These are phyloP conservation scores for Aspergillus uvarum DNA, from an alignment of 2,329 filamentous ascomycete genomes.

Conservation along the genomic window DNA sequence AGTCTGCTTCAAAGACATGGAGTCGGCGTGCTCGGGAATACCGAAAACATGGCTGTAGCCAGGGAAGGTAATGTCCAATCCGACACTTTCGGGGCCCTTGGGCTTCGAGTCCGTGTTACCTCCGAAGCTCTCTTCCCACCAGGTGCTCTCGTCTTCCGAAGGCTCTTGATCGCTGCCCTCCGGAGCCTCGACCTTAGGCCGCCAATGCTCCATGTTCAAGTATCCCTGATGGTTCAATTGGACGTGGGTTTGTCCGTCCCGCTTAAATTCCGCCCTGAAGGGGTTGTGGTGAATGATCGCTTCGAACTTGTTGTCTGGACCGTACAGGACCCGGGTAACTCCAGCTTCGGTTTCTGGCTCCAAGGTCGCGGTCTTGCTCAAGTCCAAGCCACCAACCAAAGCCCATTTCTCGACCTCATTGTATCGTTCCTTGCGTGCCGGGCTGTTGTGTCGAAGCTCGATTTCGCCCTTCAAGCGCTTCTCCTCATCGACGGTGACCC, in stretches of 20 bases:
- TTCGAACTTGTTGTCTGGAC: slow-evolving; percentile 72
- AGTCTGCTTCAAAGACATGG: slow-evolving; percentile 85
- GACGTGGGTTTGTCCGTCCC: slow-evolving; percentile 77
- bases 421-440: slow-evolving; percentile 85
- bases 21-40: slow-evolving; percentile 88
- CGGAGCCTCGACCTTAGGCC: slow-evolving; percentile 72
- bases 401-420: slow-evolving; percentile 87
- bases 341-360: slow-evolving; percentile 64
- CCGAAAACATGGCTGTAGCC: slow-evolving; percentile 92
- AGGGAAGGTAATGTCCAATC: slow-evolving; percentile 85
- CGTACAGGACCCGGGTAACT: slow-evolving; percentile 74
- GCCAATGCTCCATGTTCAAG: slow-evolving; percentile 94
- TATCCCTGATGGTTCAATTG: slow-evolving; percentile 87
- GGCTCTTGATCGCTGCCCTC: slow-evolving; percentile 52
- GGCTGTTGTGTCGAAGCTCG: slow-evolving; percentile 79
- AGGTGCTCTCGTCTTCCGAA: slow-evolving; percentile 69
- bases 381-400: slow-evolving; percentile 74
- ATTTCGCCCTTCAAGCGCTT: slow-evolving; percentile 86
- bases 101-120: slow-evolving; percentile 95
- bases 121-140: slow-evolving; percentile 97
- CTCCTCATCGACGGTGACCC: slow-evolving; percentile 89
- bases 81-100: slow-evolving; percentile 89
- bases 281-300: slow-evolving; percentile 80
- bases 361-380: slow-evolving; percentile 70
- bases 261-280: slow-evolving; percentile 81